Conservation (phyloP, 495 filamentous ascomycete genomes). For the Saxophila tyrrhenica region DNA sequence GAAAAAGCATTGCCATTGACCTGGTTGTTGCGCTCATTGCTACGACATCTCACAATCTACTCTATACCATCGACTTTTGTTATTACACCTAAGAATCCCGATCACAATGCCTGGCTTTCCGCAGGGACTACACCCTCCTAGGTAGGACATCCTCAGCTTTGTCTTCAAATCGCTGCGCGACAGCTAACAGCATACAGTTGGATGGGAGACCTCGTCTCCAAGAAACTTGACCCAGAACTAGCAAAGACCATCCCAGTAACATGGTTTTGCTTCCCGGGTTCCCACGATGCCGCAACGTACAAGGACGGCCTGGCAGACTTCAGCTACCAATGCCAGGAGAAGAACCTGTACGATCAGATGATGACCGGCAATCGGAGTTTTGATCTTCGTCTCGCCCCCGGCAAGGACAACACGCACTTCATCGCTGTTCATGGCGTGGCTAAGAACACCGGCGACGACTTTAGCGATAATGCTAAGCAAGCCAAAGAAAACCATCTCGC, state of each 20-base stretch:
- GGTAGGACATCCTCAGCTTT: not conserved
- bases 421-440: not conserved
- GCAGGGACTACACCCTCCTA: not conserved
- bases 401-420: not conserved
- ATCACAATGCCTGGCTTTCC: not conserved
- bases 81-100: too few relatives aligned
- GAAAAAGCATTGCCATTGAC: not conserved
- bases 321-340: constrained; percentile 3
- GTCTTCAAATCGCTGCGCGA: not conserved
- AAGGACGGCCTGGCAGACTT: not conserved
- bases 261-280: not conserved
- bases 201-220: constrained; percentile 1
- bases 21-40: not conserved
- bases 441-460: not conserved
- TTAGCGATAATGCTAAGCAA: not conserved
- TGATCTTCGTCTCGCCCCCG: not conserved
- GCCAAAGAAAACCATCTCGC: not conserved
- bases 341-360: constrained; percentile 1
- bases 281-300: constrained; percentile 3
- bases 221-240: not conserved
- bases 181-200: not conserved
- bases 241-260: not conserved
- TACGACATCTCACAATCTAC: not conserved
- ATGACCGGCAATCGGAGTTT: not conserved
- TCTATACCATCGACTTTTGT: not conserved